Percentiles rank a stretch among this genome's conserved stretches.
Conservation (phyloP, 495 filamentous ascomycete genomes). For the Xylaria cubensis region DNA sequence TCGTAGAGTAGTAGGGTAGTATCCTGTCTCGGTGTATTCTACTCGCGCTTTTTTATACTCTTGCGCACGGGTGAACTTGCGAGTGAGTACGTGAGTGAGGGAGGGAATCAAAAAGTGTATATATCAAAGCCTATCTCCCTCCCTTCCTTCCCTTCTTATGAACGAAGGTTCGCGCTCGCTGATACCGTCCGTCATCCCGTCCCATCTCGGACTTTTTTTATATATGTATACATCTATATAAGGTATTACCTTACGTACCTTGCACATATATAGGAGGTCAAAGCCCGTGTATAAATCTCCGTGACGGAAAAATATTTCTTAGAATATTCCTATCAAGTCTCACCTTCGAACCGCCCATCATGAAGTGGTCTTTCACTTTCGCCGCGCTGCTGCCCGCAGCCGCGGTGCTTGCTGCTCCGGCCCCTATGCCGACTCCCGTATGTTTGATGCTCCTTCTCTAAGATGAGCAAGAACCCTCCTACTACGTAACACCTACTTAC, state of each 20-base stretch:
- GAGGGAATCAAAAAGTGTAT: background rate
- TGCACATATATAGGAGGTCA: background rate
- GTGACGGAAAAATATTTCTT: background rate
- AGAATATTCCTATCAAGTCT: background rate
- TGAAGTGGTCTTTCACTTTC: conserved; percentile 33
- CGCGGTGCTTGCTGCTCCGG: conserved; percentile 41
- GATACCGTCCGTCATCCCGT: background rate
- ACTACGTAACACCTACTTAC: no score
- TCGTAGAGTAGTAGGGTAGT: background rate
- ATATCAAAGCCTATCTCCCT: background rate
- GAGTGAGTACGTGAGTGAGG: background rate
- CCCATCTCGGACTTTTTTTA: background rate
- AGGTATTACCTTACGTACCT: background rate
- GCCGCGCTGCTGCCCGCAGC: conserved; percentile 33
- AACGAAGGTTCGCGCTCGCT: conserved; percentile 27
- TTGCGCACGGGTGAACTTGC: background rate
- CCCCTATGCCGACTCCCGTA: conserved; percentile 32
- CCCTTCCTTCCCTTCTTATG: background rate
- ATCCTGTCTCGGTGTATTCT: background rate
- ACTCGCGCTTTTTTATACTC: background rate
- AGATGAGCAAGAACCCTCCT: background rate
- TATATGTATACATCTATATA: background rate
- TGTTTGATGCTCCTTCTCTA: background rate
- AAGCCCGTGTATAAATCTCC: background rate
- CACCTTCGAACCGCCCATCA: conserved; percentile 19